phyloP scores from a whole-genome alignment of 2,329 filamentous ascomycete species.

The Penicillium sp. region DNA sequence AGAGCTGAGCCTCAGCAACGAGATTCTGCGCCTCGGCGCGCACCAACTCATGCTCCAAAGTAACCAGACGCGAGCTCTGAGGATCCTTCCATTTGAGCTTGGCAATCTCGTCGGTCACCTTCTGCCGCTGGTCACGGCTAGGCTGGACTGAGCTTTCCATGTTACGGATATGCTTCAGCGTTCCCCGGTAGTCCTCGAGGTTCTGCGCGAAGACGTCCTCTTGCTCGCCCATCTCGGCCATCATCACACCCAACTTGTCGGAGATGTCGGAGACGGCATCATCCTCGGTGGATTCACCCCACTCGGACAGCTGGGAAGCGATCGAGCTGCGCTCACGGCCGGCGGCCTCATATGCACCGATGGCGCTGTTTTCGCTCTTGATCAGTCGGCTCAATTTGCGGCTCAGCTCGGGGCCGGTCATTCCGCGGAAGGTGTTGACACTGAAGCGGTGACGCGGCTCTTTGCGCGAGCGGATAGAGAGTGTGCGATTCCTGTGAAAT shows the following conservation, averaged over 20 bases:
- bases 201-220: slow-evolving; percentile 85
- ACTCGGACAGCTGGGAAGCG: slow-evolving; percentile 88
- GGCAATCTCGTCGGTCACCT: slow-evolving; percentile 89
- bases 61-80: slow-evolving; percentile 73
- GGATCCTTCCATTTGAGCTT: slow-evolving; percentile 91
- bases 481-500: slow-evolving; percentile 40
- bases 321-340: slow-evolving; percentile 80
- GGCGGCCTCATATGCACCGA: slow-evolving; percentile 78
- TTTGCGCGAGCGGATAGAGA: slow-evolving; percentile 40
- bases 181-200: slow-evolving; percentile 76
- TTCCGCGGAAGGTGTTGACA: slow-evolving; percentile 80
- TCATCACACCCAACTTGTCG: slow-evolving; percentile 90
- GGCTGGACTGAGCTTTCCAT: slow-evolving; percentile 95
- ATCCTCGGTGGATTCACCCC: slow-evolving; percentile 89
- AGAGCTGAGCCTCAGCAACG: slow-evolving; percentile 93
- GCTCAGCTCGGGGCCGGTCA: slow-evolving; percentile 81
- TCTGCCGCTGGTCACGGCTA: slow-evolving; percentile 78
- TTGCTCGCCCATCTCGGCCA: slow-evolving; percentile 90
- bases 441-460: slow-evolving; percentile 67
- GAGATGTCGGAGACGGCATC: slow-evolving; percentile 84
- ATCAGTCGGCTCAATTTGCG: slow-evolving; percentile 88
- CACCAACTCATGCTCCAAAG: slow-evolving; percentile 93
- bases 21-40: slow-evolving; percentile 92
- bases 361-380: slow-evolving; percentile 89
- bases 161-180: slow-evolving; percentile 90